Conservation (phyloP, 2,329 filamentous ascomycete genomes). For the Verticillium tricorpus region DNA sequence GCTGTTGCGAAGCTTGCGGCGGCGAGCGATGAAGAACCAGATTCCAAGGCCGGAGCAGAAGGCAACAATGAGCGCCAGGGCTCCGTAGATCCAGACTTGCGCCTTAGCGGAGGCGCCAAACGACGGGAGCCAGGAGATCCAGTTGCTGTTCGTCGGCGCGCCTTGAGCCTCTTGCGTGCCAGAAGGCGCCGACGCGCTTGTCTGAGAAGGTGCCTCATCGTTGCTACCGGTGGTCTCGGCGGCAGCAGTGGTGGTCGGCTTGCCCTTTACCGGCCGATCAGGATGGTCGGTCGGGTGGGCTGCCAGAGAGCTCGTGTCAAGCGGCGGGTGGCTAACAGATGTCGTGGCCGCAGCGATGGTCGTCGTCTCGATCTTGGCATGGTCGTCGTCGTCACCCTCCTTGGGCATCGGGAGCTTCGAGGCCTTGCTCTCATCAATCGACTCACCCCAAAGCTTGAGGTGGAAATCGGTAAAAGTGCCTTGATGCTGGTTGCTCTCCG, state of each 20-base stretch:
- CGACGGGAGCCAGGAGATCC: slow-evolving; percentile 83
- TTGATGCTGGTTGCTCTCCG: slow-evolving; percentile 66
- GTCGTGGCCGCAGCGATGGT: slow-evolving; percentile 56
- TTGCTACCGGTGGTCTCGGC: slow-evolving; percentile 3
- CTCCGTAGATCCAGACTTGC: slow-evolving; percentile 90
- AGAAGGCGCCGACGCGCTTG: slow-evolving; percentile 23
- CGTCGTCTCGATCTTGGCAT: slow-evolving; percentile 63
- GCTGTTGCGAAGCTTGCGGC: slow-evolving; percentile 69
- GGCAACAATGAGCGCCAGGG: slow-evolving; percentile 74
- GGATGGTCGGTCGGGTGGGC: slow-evolving; percentile 51
- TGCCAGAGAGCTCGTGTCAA: slow-evolving; percentile 38
- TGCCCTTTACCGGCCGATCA: slow-evolving; percentile 54
- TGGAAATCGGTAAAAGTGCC: slow-evolving; percentile 89
- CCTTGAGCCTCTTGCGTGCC: slow-evolving; percentile 24
- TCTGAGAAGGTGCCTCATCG: slow-evolving; percentile 19
- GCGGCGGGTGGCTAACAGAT: slow-evolving; percentile 41
- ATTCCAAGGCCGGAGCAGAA: slow-evolving; percentile 80
- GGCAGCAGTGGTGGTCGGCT: slow-evolving; percentile 25
- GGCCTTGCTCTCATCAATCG: slow-evolving; percentile 70
- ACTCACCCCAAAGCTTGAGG: slow-evolving; percentile 89
- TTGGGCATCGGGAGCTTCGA: slow-evolving; percentile 74
- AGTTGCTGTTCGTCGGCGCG: slow-evolving; percentile 52
- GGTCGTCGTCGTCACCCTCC: slow-evolving; percentile 78
- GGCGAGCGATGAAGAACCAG: slow-evolving; percentile 76
- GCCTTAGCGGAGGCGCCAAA: slow-evolving; percentile 85